phyloP scores from a whole-genome alignment of 2,329 filamentous ascomycete species.

The Grosmannia serpens region DNA sequence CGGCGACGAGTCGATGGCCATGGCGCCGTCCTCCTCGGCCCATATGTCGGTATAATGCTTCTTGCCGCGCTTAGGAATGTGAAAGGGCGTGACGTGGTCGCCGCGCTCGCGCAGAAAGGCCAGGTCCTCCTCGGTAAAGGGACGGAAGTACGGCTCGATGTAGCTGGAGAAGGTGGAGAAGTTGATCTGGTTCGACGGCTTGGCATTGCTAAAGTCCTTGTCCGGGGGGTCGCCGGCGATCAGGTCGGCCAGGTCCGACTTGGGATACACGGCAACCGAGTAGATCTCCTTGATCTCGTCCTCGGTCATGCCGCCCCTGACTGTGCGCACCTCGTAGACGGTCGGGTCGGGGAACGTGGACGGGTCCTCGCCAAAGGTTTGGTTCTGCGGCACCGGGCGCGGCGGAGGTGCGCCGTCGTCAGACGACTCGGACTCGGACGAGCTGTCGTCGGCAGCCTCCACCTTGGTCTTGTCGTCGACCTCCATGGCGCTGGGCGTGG shows the following conservation, averaged over 20 bases:
- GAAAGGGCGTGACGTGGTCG: slow-evolving; percentile 71
- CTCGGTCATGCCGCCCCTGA: slow-evolving; percentile 64
- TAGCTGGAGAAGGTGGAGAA: slow-evolving; percentile 89
- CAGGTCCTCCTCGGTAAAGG: slow-evolving; percentile 85
- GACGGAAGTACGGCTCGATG: slow-evolving; percentile 81
- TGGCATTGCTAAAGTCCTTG: slow-evolving; percentile 89
- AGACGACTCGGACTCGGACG: slow-evolving; percentile 36
- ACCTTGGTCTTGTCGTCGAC: slow-evolving; percentile 17
- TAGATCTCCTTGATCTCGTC: slow-evolving; percentile 83
- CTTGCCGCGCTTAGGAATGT: slow-evolving; percentile 75
- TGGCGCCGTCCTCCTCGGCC: slow-evolving; percentile 83
- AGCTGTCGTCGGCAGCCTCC: slow-evolving; percentile 22
- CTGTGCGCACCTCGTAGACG: slow-evolving; percentile 78
- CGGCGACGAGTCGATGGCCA: slow-evolving; percentile 57
- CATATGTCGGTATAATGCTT: slow-evolving; percentile 82
- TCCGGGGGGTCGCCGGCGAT: slow-evolving; percentile 86
- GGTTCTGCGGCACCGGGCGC: slow-evolving; percentile 59
- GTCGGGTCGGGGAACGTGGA: slow-evolving; percentile 86
- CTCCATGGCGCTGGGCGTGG: slow-evolving; percentile 2
- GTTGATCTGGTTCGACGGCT: slow-evolving; percentile 87
- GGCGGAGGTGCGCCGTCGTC: slow-evolving; percentile 49
- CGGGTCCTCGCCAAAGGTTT: slow-evolving; percentile 87
- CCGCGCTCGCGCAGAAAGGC: slow-evolving; percentile 85
- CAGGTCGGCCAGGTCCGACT: slow-evolving; percentile 66
- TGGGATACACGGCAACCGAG: slow-evolving; percentile 74